Evolutionary conservation across 345 rosid species (phyloP).

Genomic region (Xanthoceras sorbifolium): DNA sequence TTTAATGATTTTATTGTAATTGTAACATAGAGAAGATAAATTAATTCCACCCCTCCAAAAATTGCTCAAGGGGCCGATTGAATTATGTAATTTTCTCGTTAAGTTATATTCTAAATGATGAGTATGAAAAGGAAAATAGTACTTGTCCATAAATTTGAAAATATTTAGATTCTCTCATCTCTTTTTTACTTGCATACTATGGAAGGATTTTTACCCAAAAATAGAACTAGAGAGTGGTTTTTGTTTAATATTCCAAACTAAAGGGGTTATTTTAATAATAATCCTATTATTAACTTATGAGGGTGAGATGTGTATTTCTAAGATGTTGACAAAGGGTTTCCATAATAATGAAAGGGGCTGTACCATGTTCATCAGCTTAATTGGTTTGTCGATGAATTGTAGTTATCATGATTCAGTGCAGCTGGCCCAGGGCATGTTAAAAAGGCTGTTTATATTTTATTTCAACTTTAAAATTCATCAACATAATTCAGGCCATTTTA

Average conservation of each 20-base stretch:
- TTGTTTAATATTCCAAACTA: too few relatives aligned
- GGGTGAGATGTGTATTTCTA: not conserved
- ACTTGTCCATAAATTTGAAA: slow-evolving; percentile 14
- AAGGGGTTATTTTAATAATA: too few relatives aligned
- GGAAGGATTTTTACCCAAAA: too few relatives aligned
- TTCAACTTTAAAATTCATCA: not conserved
- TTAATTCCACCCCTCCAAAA: slow-evolving; percentile 1
- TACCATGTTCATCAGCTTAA: not conserved
- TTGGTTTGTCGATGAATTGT: not conserved
- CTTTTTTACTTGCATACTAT: slow-evolving; percentile 11
- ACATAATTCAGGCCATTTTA: not conserved
- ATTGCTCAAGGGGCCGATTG: slow-evolving; percentile 18
- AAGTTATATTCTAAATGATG: slow-evolving; percentile 22
- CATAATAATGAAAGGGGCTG: slow-evolving; percentile 1
- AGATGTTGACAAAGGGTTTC: not conserved
- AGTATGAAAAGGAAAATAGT: slow-evolving; percentile 7
- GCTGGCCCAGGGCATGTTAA: not conserved
- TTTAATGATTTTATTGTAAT: not conserved
- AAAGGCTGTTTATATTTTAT: not conserved
- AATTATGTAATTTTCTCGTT: slow-evolving; percentile 30
- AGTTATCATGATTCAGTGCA: not conserved
- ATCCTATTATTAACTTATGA: not conserved
- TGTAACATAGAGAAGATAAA: not conserved
- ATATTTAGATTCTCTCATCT: not conserved
- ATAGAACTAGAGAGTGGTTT: too few relatives aligned